Conservation (phyloP, 1,139 yeast genomes). For the Yamadazyma mexicana region DNA sequence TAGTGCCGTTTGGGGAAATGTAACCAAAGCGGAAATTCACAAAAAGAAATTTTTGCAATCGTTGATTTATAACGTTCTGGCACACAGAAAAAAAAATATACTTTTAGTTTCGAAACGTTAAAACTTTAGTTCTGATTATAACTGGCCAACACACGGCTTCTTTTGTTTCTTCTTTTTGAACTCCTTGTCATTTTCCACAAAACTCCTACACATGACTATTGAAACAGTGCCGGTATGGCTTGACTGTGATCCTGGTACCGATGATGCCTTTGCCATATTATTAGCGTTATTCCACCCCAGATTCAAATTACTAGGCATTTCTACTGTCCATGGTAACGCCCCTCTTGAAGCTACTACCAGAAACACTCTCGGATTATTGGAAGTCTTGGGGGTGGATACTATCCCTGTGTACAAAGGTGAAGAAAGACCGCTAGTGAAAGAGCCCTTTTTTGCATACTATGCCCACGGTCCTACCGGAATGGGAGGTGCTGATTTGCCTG, state of each 20-base stretch:
- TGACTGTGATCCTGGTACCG: constrained; percentile 95
- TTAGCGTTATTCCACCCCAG: constrained; percentile 60
- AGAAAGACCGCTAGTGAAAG: constrained; percentile 51
- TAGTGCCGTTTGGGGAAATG: background rate
- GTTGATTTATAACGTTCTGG: background rate
- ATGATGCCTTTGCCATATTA: constrained; percentile 78
- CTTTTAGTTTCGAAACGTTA: too few relatives aligned
- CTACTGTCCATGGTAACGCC: constrained; percentile 84
- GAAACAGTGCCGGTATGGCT: constrained; percentile 65
- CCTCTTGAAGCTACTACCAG: constrained; percentile 64
- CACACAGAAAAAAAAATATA: too few relatives aligned
- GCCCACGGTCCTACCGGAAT: constrained; percentile 77
- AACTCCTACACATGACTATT: constrained; percentile 15
- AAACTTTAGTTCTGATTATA: too few relatives aligned
- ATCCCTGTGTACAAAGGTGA: constrained; percentile 72
- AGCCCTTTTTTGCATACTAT: constrained; percentile 53
- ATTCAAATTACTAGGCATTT: constrained; percentile 66
- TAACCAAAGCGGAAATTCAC: too few relatives aligned
- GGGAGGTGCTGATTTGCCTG: constrained; percentile 67
- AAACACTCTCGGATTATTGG: constrained; percentile 67
- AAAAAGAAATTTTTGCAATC: background rate
- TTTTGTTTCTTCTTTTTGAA: too few relatives aligned
- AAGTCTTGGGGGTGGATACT: constrained; percentile 50
- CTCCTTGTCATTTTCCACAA: too few relatives aligned
- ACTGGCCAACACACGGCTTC: too few relatives aligned